Evolutionary conservation across 305 asterid genomes (phyloP).

Genomic region (Fraxinus baroniana): DNA sequence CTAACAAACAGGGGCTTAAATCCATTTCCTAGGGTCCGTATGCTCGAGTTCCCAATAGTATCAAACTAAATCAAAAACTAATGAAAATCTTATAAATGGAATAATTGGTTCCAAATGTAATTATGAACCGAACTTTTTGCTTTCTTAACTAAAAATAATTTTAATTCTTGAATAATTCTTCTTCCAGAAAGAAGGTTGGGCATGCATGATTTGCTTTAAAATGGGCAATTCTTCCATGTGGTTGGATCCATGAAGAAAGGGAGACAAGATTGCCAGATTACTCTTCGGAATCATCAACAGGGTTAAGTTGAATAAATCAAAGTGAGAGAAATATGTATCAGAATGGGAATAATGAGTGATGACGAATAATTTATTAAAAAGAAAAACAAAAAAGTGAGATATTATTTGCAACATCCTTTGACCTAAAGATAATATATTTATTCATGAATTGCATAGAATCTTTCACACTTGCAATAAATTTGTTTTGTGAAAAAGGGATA

Average conservation of each 20-base stretch:
- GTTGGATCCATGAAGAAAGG: neutral
- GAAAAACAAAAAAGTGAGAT: neutral
- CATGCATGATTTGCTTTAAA: neutral
- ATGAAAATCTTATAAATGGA: too few relatives aligned
- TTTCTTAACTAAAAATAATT: too few relatives aligned
- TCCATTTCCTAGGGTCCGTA: too few relatives aligned
- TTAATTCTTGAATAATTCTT: neutral
- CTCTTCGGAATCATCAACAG: neutral
- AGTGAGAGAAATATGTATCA: neutral
- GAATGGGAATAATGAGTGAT: neutral
- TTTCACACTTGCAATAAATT: slow-evolving; percentile 5
- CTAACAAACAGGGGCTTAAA: too few relatives aligned
- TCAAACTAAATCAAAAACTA: too few relatives aligned
- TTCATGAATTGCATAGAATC: neutral
- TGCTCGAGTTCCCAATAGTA: too few relatives aligned
- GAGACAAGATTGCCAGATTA: neutral
- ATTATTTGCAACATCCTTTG: slow-evolving; percentile 24
- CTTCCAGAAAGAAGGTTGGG: neutral
- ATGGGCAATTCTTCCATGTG: neutral
- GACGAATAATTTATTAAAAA: neutral
- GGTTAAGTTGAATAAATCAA: neutral
- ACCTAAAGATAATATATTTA: neutral
- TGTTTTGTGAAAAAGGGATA: slow-evolving; percentile 1
- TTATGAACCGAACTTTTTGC: too few relatives aligned
- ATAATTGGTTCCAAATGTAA: too few relatives aligned